Evolutionary conservation across 2,329 filamentous ascomycete species (phyloP).

Genomic region (Apiospora rasikravindrae): DNA sequence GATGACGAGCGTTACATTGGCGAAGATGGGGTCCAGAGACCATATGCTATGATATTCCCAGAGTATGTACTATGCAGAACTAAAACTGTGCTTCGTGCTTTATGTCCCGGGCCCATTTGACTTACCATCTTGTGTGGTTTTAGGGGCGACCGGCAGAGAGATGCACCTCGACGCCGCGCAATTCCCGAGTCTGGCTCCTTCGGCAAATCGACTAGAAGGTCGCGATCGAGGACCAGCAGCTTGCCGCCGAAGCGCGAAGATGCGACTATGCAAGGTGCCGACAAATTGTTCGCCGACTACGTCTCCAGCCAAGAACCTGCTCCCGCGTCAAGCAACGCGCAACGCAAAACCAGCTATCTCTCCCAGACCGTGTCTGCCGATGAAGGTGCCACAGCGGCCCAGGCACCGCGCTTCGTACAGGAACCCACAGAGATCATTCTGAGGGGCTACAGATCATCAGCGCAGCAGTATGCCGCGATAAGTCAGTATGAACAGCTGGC

Average conservation of each 20-base stretch:
- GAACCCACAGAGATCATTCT: constrained; percentile 77
- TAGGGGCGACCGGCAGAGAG: constrained; percentile 59
- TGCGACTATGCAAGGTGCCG: constrained; percentile 65
- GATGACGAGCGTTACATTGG: constrained; percentile 71
- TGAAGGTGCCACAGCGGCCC: constrained; percentile 35
- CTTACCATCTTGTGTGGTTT: constrained; percentile 23
- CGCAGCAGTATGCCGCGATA: constrained; percentile 84
- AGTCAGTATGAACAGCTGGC: constrained; percentile 87
- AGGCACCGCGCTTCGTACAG: constrained; percentile 37
- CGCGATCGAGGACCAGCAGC: constrained; percentile 64
- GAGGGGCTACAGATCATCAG: constrained; percentile 73
- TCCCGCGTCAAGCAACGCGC: constrained; percentile 35
- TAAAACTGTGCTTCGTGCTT: background rate
- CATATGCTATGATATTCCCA: constrained; percentile 70
- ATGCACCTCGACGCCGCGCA: constrained; percentile 54
- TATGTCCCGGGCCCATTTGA: background rate
- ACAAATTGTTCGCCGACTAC: constrained; percentile 66
- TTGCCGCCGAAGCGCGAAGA: constrained; percentile 63
- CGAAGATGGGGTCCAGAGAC: constrained; percentile 68
- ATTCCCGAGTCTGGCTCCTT: constrained; percentile 69
- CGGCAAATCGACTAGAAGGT: constrained; percentile 69
- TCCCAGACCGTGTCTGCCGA: constrained; percentile 38
- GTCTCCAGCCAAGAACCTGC: constrained; percentile 53
- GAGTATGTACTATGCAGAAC: constrained; percentile 51
- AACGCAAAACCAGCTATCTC: constrained; percentile 37